Percentiles rank a stretch among this genome's conserved stretches.
These are phyloP conservation scores for Ilex paraguariensis DNA, from an alignment of 305 asterid genomes.

Conservation along the genomic window DNA sequence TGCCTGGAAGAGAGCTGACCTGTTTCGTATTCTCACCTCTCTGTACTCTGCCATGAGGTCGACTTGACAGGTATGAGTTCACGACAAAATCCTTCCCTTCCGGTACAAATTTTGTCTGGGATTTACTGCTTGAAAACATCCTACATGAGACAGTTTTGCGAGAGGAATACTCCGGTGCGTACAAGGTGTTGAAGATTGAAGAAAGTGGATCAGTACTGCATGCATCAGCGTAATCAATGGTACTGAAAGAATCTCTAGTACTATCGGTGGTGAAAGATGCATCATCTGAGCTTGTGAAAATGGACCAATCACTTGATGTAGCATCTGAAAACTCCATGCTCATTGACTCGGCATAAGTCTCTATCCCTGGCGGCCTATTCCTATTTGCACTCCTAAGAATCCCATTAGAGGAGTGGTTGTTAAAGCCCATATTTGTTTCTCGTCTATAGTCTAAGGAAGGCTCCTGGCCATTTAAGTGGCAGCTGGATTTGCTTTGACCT, in stretches of 20 bases:
- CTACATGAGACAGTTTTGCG: slow-evolving; percentile 43
- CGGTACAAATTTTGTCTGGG: slow-evolving; percentile 42
- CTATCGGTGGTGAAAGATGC: slow-evolving; percentile 84
- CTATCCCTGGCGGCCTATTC: slow-evolving; percentile 24
- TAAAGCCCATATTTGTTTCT: slow-evolving; percentile 8
- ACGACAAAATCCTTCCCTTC: slow-evolving; percentile 38
- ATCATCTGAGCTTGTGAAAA: slow-evolving; percentile 74
- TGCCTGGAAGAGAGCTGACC: slow-evolving; percentile 6
- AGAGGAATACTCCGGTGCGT: slow-evolving; percentile 32
- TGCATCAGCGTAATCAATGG: slow-evolving; percentile 44
- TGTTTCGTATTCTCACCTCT: slow-evolving; percentile 6
- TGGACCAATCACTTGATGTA: slow-evolving; percentile 64
- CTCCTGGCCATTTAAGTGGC: slow-evolving; percentile 11
- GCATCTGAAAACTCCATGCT: slow-evolving; percentile 49
- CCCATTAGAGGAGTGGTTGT: slow-evolving; percentile 19
- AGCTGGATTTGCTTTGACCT: slow-evolving; percentile 25
- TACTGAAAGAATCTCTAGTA: slow-evolving; percentile 77
- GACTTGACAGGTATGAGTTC: slow-evolving; percentile 15
- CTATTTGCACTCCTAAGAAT: slow-evolving; percentile 28
- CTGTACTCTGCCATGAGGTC: slow-evolving; percentile 1
- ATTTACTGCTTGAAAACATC: slow-evolving; percentile 34
- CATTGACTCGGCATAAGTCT: slow-evolving; percentile 21
- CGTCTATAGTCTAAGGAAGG: slow-evolving; percentile 20
- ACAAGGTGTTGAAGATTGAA: slow-evolving; percentile 42
- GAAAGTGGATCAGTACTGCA: slow-evolving; percentile 37